Evolutionary conservation across 108 stramenopile genomes (phyloP).

Genomic region (Nitzschia sp.): DNA sequence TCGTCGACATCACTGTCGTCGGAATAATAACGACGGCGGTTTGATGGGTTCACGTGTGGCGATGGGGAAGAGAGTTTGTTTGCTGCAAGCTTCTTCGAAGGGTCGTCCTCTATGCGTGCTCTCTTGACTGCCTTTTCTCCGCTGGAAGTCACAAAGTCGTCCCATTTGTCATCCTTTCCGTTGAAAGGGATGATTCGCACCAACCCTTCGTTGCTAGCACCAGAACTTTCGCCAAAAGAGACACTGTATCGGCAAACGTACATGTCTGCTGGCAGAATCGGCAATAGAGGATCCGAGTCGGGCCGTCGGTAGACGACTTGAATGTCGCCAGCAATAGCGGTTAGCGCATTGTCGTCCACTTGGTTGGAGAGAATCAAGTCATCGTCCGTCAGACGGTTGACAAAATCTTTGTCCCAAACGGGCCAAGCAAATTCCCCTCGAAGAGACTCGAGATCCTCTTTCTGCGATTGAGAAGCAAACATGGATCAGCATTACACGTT

Average conservation of each 20-base stretch:
- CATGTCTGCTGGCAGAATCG: conserved; percentile 22
- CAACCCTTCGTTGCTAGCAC: conserved; percentile 11
- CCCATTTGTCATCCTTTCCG: background rate
- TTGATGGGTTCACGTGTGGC: background rate
- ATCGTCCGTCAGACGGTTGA: conserved; percentile 38
- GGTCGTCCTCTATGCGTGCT: conserved; percentile 3
- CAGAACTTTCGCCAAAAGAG: conserved; percentile 10
- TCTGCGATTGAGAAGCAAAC: conserved; percentile 49
- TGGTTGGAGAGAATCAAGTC: conserved; percentile 69
- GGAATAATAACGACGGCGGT: background rate
- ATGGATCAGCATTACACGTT: conserved; percentile 12
- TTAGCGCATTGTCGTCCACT: conserved; percentile 60
- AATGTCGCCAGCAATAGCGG: conserved; percentile 49
- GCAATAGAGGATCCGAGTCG: conserved; percentile 12
- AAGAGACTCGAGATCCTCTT: conserved; percentile 60
- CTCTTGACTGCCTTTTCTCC: background rate
- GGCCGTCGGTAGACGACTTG: conserved; percentile 32
- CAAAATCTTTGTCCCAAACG: conserved; percentile 21
- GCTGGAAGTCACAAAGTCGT: conserved; percentile 1
- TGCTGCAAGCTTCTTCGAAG: background rate
- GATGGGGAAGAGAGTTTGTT: background rate
- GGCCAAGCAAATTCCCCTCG: conserved; percentile 41
- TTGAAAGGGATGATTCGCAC: conserved; percentile 6
- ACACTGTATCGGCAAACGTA: conserved; percentile 59
- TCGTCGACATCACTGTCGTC: conserved; percentile 42